Evolutionary conservation across 306 rosid genomes (phyloP).

Genomic region (Pyrus betulifolia): DNA sequence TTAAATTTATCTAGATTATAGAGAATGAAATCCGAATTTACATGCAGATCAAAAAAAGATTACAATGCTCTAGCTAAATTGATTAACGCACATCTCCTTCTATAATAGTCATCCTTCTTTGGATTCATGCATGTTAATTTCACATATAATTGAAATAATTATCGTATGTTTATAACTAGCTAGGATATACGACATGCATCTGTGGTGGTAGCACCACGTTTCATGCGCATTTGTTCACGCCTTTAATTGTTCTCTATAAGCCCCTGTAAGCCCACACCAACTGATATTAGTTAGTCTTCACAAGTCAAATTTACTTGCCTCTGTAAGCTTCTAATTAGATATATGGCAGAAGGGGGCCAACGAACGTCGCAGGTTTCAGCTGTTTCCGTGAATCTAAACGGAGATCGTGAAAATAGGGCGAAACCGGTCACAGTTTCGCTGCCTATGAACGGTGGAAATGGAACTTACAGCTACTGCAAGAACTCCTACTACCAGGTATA

Average conservation of each 20-base stretch:
- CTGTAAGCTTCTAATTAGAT: background rate
- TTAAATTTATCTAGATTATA: too few relatives aligned
- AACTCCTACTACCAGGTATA: slow-evolving; percentile 39
- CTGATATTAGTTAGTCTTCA: too few relatives aligned
- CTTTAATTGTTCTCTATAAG: background rate
- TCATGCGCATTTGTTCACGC: background rate
- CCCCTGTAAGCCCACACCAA: background rate
- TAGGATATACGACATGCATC: background rate
- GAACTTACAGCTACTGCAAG: slow-evolving; percentile 33
- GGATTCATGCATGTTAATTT: too few relatives aligned
- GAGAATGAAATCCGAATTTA: too few relatives aligned
- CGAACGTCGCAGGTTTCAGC: background rate
- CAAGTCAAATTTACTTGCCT: too few relatives aligned
- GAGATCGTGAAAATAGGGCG: background rate
- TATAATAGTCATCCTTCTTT: too few relatives aligned
- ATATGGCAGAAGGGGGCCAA: background rate
- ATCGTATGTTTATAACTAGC: too few relatives aligned
- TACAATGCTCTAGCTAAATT: too few relatives aligned
- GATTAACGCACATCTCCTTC: too few relatives aligned
- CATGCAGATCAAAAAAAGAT: too few relatives aligned
- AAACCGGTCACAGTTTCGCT: slow-evolving; percentile 3
- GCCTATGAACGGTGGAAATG: slow-evolving; percentile 37
- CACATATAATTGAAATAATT: too few relatives aligned
- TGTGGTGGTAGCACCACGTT: background rate
- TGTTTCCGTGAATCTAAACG: background rate